Conservation (phyloP, 1,139 yeast species). For the Suhomyces chickasaworum region DNA sequence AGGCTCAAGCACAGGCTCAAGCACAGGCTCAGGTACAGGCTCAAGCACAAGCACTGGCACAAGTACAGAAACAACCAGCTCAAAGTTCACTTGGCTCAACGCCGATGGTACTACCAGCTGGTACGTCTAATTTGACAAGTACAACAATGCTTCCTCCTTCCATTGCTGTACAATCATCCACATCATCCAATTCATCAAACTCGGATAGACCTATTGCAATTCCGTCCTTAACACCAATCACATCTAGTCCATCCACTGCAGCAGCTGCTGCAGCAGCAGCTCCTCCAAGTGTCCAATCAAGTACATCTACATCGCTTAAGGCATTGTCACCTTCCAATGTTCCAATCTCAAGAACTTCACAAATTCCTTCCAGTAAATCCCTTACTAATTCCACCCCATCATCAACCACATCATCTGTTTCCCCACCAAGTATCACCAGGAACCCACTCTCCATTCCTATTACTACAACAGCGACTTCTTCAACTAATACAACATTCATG, state of each 20-base stretch:
- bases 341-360: conserved; percentile 5
- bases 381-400: conserved; percentile 4
- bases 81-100: conserved; percentile 6
- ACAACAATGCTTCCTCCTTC: conserved; percentile 10
- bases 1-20: background rate
- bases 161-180: conserved; percentile 10
- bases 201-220: conserved; percentile 9
- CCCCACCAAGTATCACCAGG: conserved; percentile 8
- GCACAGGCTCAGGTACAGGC: background rate
- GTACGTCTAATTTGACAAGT: background rate
- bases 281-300: conserved; percentile 9
- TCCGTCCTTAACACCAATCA: conserved; percentile 19
- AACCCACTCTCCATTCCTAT: conserved; percentile 12
- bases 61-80: conserved; percentile 11
- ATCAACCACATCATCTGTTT: conserved; percentile 9
- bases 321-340: conserved; percentile 6
- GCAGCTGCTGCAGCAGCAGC: conserved; percentile 19
- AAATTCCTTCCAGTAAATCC: background rate
- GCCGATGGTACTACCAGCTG: conserved; percentile 5
- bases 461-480: conserved; percentile 1
- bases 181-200: conserved; percentile 6
- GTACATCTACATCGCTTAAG: background rate
- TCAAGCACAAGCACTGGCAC: background rate
- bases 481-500: conserved; percentile 7
- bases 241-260: conserved; percentile 18